phyloP scores from a whole-genome alignment of 2,329 filamentous ascomycete species.

The Kalmusia sp. region DNA sequence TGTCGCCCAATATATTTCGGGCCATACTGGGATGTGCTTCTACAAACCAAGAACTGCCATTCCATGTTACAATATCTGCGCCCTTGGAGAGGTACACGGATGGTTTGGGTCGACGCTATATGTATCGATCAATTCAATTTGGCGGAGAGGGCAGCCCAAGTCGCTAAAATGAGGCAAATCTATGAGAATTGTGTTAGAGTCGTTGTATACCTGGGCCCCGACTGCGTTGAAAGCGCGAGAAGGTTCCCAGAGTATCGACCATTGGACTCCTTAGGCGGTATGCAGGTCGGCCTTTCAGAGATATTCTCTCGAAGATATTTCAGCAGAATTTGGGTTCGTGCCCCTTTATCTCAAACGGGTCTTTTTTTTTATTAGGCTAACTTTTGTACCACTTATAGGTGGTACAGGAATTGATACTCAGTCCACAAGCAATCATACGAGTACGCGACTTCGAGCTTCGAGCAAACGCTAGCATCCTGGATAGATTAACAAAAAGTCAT shows the following conservation, averaged over 20 bases:
- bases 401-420: slow-evolving; percentile 17
- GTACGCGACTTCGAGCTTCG: slow-evolving; percentile 13
- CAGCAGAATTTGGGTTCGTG: slow-evolving; percentile 17
- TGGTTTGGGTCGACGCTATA: slow-evolving; percentile 20
- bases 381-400: too few species aligned
- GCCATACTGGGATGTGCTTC: slow-evolving; percentile 32
- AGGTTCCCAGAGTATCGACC: not conserved
- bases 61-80: slow-evolving; percentile 26
- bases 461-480: slow-evolving; percentile 1
- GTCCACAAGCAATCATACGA: slow-evolving; percentile 12
- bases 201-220: slow-evolving; percentile 24
- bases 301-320: slow-evolving; percentile 8
- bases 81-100: slow-evolving; percentile 13
- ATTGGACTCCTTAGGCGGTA: not conserved
- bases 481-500: not conserved
- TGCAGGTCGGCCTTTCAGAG: not conserved
- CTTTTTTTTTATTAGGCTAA: too few species aligned
- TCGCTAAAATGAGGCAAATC: slow-evolving; percentile 28
- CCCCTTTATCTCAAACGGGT: too few species aligned
- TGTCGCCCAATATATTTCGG: slow-evolving; percentile 31
- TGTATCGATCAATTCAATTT: slow-evolving; percentile 26
- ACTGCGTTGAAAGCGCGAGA: slow-evolving; percentile 10
- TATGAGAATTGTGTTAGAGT: slow-evolving; percentile 12
- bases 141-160: slow-evolving; percentile 22
- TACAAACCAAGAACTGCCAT: slow-evolving; percentile 38